phyloP scores from a whole-genome alignment of 495 filamentous ascomycete species.

The Endocarpon pusillum region DNA sequence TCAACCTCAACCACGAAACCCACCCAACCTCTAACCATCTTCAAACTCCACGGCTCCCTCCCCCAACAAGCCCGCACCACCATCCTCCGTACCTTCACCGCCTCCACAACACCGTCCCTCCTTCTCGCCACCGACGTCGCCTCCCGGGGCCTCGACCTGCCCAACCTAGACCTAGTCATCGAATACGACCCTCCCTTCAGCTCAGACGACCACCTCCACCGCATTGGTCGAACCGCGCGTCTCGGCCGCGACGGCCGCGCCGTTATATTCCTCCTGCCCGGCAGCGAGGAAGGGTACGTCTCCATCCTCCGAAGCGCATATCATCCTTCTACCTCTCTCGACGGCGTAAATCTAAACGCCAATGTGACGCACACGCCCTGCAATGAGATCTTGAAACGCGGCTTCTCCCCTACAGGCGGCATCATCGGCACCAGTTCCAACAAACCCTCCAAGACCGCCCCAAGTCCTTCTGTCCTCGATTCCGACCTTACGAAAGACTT shows the following conservation, averaged over 20 bases:
- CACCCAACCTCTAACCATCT: slow-evolving; percentile 45
- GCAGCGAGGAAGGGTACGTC: slow-evolving; percentile 79
- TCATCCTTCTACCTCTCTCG: slow-evolving; percentile 14
- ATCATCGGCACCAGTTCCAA: slow-evolving; percentile 15
- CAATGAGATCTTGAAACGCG: slow-evolving; percentile 43
- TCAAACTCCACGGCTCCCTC: slow-evolving; percentile 87
- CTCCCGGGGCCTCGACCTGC: slow-evolving; percentile 82
- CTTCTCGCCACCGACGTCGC: slow-evolving; percentile 91
- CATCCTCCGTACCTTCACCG: slow-evolving; percentile 62
- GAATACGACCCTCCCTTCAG: slow-evolving; percentile 93
- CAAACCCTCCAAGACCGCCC: slow-evolving; percentile 14
- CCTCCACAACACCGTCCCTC: slow-evolving; percentile 44
- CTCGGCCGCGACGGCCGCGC: slow-evolving; percentile 81
- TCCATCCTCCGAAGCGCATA: slow-evolving; percentile 45
- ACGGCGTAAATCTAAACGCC: slow-evolving; percentile 36
- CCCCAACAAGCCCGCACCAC: slow-evolving; percentile 70
- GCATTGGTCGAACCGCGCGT: slow-evolving; percentile 86
- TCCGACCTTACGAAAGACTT: slow-evolving; percentile 21
- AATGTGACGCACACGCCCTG: slow-evolving; percentile 35
- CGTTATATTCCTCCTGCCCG: slow-evolving; percentile 74
- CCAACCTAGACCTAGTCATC: slow-evolving; percentile 81
- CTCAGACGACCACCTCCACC: slow-evolving; percentile 78
- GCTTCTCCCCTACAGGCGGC: slow-evolving; percentile 23
- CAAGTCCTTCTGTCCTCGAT: slow-evolving; percentile 7
- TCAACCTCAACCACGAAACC: slow-evolving; percentile 32